Evolutionary conservation across 2,329 filamentous ascomycete genomes (phyloP).

Genomic region (Ophiostoma sp.): DNA sequence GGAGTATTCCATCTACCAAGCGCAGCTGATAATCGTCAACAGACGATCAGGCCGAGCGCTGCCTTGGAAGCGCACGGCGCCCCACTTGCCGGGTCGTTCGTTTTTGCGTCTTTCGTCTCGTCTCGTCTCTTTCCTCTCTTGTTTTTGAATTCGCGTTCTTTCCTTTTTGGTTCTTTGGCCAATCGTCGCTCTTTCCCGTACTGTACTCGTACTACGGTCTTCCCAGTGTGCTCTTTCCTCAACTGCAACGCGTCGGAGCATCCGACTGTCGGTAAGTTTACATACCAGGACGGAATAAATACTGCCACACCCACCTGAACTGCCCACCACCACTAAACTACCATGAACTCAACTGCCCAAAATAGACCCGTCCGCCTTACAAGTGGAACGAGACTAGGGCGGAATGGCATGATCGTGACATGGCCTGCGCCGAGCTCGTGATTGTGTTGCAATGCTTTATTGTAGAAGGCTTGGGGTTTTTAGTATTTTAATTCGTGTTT

Average conservation of each 20-base stretch:
- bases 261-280: no score
- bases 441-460: not conserved
- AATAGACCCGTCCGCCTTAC: slow-evolving; percentile 3
- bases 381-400: slow-evolving; percentile 25
- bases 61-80: not conserved
- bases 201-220: not conserved
- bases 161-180: not conserved
- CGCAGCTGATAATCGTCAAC: no score
- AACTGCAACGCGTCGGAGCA: not conserved
- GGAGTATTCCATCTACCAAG: no score
- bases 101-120: not conserved
- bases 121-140: not conserved
- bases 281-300: no score
- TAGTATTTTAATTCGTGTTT: not conserved
- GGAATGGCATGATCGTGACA: slow-evolving; percentile 27
- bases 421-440: not conserved
- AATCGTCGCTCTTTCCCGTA: not conserved
- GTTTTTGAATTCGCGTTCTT: not conserved
- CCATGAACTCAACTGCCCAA: not conserved
- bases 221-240: not conserved
- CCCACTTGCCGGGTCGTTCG: slow-evolving; percentile 10
- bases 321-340: no score
- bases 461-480: not conserved
- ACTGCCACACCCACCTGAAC: no score
- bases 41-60: no score